Base-by-base conservation (phyloP, 2,329 filamentous ascomycete genomes). In the Hypoxylon sp. region DNA sequence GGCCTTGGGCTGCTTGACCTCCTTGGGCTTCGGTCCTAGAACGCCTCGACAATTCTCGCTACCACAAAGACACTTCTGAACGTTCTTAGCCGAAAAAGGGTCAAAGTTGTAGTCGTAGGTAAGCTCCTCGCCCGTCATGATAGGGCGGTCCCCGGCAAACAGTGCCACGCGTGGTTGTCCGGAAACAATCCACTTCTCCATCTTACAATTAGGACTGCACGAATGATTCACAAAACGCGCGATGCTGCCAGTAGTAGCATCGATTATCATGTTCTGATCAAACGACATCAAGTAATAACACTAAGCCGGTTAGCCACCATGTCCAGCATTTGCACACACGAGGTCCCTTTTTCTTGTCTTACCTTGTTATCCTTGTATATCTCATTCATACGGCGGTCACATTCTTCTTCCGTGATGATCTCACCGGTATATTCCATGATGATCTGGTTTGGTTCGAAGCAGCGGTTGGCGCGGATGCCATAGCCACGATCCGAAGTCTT, bases 281-380 rank as follows among this genome's bases (percentile, higher is more conserved):
- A 98, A 98, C 62, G 93, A 94, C 96, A 99, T 99, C 54, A 99
- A 85, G 80, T 99, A 99, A 80, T 97, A 98, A 81, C 94, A 97
- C 93, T 97, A 73, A 27, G 50, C 15, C 19, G 17, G 60, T 65
- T 48, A 73, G 71, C 68, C 48, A 57, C 19, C 5, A 44, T 2
- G 35, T 17, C 21, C 3, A 21, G 58, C 19, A 39, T 67, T 61
- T 61, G 64, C 74, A 53, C 7, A 56, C 68, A 46, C 54, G 29
- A 24, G 29, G 29, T 24, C n/a, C 2, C 3, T 21, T 58, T 24
- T 29, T 19, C 56, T 37, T 19, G 19, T 79, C 89, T 79, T 79
- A 97, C 94, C 82, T 96, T 91, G 75, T 97, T 97, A 78, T 97
- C 88, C 80, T 96, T 97, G 83, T 99, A 99, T 65, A 92, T 88